Base-by-base conservation (phyloP, 2,329 filamentous ascomycete species). In the Parastagonospora nodorum region DNA sequence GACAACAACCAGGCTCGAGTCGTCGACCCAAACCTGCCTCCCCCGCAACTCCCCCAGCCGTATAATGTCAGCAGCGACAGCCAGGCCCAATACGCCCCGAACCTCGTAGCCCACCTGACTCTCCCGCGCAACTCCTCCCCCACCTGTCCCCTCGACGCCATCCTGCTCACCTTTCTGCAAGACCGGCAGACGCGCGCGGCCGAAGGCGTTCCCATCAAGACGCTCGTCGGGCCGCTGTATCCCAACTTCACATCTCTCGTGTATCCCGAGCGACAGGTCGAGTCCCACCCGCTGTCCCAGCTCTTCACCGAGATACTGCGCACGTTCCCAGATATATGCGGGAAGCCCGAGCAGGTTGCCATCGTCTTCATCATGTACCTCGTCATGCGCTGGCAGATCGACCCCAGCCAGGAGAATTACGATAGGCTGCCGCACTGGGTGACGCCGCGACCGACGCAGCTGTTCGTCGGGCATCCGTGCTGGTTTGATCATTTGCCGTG, bases 401-500 rank as follows among this genome's bases (percentile, higher is more conserved):
- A 84, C 27, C 90, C 91, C 0, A 90, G 89, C 0, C 81, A 82
- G 53, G 88, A 92, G 60, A 95, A 92, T 74, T 92, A 89, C 71
- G 84, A 90, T 19, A 82, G 88, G 4, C 75, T 96, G 9, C 91
- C 92, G 0, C 79, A 85, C 4, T 96, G 88, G 85, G 76, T 87
- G 33, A 82, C 81, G 0, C 91, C 92, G 1, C 77, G 82, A 1
- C 79, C 83, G 0, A 81, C 81, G 6, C 91, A 96, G 68, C 74
- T 90, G 12, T 80, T 84, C 47, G 81, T 76, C 0, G 75, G 84
- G 0, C 92, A 96, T 71, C 88, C 91, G 1, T 83, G 84, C 1
- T 96, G 92, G 92, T 81, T 92, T 29, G 91, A 96, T 68, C 84
- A 93, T 67, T 58, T 96, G 3, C 89, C 90, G 0, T 96, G 89